Evolutionary conservation across 192 early-diverging fungal species (phyloP).

Genomic region (Umbelopsis ramanniana): DNA sequence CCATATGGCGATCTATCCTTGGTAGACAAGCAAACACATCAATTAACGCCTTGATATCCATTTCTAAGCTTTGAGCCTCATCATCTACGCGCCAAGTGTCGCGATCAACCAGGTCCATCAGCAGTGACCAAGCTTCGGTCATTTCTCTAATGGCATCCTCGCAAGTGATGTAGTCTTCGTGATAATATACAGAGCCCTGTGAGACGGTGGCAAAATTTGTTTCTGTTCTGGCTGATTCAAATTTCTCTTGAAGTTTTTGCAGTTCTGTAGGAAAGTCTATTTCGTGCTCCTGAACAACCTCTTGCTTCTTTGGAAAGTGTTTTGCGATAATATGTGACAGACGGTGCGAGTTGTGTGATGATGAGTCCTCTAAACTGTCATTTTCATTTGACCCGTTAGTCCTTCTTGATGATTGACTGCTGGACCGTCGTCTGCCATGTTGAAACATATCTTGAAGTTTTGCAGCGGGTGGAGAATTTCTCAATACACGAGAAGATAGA

Average conservation of each 20-base stretch:
- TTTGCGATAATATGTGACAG: conserved; percentile 6
- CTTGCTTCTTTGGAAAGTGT: conserved; percentile 12
- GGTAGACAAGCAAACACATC: not conserved
- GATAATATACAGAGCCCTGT: not conserved
- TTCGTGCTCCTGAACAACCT: conserved; percentile 10
- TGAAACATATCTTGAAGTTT: conserved; percentile 6
- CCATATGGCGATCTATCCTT: not conserved
- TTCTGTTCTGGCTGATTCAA: not conserved
- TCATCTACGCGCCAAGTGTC: not conserved
- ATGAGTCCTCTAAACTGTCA: not conserved
- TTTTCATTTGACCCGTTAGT: not conserved
- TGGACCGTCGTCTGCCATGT: conserved; percentile 12
- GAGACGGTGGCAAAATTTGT: not conserved
- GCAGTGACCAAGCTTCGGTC: conserved; percentile 11
- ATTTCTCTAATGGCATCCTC: not conserved
- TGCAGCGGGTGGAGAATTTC: not conserved
- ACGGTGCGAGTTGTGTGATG: not conserved
- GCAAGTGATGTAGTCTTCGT: not conserved
- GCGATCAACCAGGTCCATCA: conserved; percentile 3
- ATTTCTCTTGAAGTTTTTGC: not conserved
- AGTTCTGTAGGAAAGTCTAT: not conserved
- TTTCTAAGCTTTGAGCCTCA: not conserved
- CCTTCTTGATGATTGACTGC: conserved; percentile 3
- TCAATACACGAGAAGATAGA: not conserved
- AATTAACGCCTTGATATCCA: not conserved